Percentiles rank a stretch among this genome's conserved stretches.
Conservation (phyloP, 2,329 filamentous ascomycete species). For the Metarhizium robertsii region DNA sequence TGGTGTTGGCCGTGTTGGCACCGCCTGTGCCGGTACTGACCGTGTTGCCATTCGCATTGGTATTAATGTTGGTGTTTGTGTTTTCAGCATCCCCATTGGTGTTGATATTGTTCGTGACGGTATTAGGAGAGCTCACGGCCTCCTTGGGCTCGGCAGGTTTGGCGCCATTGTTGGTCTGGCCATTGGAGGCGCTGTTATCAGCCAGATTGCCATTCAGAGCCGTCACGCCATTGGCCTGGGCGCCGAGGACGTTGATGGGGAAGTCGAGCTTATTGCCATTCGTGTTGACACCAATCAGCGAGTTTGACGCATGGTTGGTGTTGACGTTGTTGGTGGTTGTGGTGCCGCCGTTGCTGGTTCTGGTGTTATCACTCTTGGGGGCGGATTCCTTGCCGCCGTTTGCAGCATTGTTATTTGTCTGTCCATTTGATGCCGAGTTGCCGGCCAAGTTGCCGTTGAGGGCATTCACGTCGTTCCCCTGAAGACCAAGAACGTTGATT, state of each 20-base stretch:
- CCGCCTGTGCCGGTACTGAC: neutral
- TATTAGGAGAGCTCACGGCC: too few species aligned
- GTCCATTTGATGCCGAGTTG: neutral
- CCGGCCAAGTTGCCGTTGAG: neutral
- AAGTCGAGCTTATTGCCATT: neutral
- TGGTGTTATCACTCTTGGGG: too few species aligned
- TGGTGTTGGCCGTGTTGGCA: neutral
- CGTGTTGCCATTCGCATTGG: neutral
- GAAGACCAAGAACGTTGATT: neutral
- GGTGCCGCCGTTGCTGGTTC: neutral
- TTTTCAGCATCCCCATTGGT: too few species aligned
- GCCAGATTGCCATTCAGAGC: neutral
- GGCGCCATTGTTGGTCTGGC: neutral
- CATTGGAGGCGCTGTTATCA: neutral
- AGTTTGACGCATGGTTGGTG: neutral
- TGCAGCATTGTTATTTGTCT: too few species aligned
- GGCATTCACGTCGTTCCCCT: neutral
- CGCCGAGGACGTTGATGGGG: slow-evolving; percentile 1
- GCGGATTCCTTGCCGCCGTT: neutral
- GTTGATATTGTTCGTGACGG: too few species aligned
- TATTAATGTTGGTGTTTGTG: too few species aligned
- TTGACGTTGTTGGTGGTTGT: neutral
- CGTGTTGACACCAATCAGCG: neutral
- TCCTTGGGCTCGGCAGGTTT: neutral
- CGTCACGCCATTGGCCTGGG: neutral